Evolutionary conservation across 148 eudicot species (phyloP).

Genomic region (Diospyros kaki): DNA sequence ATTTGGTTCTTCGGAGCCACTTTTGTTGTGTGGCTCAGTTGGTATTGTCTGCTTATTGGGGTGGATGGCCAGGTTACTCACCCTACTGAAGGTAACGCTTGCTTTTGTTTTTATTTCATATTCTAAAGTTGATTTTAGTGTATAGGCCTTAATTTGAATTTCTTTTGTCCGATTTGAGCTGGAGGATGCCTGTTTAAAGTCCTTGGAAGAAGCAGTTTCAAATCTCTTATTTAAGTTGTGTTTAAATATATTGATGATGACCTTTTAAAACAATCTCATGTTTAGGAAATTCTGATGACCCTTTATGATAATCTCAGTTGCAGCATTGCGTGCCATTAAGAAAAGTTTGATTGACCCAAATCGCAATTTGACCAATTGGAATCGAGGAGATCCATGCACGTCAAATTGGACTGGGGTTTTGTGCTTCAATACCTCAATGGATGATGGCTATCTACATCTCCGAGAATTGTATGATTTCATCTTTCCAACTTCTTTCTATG

Average conservation of each 20-base stretch:
- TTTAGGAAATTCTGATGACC: background rate
- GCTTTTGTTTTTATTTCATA: background rate
- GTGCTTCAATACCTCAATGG: constrained; percentile 14
- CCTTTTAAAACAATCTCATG: no score
- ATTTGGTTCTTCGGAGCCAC: constrained; percentile 8
- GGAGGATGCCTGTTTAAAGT: background rate
- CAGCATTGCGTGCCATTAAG: constrained; percentile 20
- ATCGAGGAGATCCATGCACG: constrained; percentile 21
- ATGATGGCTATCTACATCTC: constrained; percentile 27
- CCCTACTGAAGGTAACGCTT: constrained; percentile 21
- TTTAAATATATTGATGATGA: no score
- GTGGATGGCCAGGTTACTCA: constrained; percentile 17
- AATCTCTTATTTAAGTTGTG: no score
- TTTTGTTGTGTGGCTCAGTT: constrained; percentile 10
- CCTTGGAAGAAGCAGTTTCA: background rate
- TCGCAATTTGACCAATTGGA: constrained; percentile 26
- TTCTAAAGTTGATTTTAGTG: background rate
- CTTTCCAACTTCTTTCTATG: background rate
- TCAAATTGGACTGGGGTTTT: constrained; percentile 28
- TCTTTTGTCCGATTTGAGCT: background rate
- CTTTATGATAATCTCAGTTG: constrained; percentile 13
- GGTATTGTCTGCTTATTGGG: constrained; percentile 14
- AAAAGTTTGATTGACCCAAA: constrained; percentile 23
- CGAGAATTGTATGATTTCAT: constrained; percentile 21
- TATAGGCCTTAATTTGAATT: no score